These are phyloP conservation scores for Penicillium ucsense DNA, from an alignment of 495 filamentous ascomycete species.

Conservation along the genomic window DNA sequence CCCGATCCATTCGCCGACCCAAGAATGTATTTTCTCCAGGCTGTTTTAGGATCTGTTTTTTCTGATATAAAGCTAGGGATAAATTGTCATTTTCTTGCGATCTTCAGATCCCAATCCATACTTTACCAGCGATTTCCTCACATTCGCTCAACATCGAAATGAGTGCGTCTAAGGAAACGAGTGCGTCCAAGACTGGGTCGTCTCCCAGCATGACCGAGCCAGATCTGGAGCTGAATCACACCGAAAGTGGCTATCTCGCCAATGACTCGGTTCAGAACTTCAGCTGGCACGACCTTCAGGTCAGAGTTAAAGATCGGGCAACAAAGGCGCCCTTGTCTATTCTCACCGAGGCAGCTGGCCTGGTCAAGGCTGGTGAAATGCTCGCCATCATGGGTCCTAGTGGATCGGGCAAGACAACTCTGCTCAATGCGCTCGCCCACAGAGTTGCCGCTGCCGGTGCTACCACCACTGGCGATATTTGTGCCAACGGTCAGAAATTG, in stretches of 20 bases:
- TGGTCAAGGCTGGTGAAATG: constrained; percentile 48
- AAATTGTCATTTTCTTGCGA: not conserved
- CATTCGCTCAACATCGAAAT: not conserved
- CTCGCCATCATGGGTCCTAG: constrained; percentile 69
- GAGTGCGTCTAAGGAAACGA: not conserved
- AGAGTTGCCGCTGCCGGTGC: constrained; percentile 38
- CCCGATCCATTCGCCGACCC: not conserved
- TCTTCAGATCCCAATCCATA: not conserved
- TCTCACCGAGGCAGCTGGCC: not conserved
- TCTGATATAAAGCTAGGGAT: not conserved
- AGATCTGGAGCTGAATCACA: constrained; percentile 22
- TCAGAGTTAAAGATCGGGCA: constrained; percentile 57
- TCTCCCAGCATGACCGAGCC: not conserved
- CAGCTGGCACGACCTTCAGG: constrained; percentile 51
- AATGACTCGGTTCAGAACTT: constrained; percentile 38
- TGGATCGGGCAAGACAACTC: constrained; percentile 67
- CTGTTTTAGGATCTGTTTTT: not conserved
- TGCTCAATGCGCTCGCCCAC: constrained; percentile 63
- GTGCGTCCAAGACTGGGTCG: not conserved
- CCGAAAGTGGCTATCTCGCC: constrained; percentile 17
- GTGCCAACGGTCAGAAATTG: constrained; percentile 45
- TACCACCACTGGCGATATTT: constrained; percentile 36
- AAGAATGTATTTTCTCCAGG: not conserved
- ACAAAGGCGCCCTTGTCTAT: constrained; percentile 30
- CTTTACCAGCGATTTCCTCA: not conserved